phyloP scores from a whole-genome alignment of 2,329 filamentous ascomycete genomes.

The Plenodomus lindquistii region DNA sequence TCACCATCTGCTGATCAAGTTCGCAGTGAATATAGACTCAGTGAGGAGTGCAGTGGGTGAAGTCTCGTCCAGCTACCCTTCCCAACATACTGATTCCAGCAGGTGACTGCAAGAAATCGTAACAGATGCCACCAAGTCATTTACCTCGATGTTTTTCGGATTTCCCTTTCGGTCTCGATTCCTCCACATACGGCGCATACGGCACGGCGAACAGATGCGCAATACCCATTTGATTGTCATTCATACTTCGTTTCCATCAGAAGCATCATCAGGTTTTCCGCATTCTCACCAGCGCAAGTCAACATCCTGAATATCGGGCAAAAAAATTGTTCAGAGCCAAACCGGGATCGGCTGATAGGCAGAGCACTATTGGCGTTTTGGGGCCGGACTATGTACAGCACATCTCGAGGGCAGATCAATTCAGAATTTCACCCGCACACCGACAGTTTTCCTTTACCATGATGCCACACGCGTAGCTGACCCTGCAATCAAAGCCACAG shows the following conservation, averaged over 20 bases:
- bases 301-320: no score
- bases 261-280: slow-evolving; percentile 27
- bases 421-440: neutral
- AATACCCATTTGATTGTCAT: slow-evolving; percentile 37
- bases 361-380: no score
- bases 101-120: slow-evolving; percentile 39
- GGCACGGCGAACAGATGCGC: slow-evolving; percentile 27
- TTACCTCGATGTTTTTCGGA: neutral
- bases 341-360: no score
- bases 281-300: no score
- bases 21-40: slow-evolving; percentile 51
- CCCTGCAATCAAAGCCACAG: neutral
- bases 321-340: no score
- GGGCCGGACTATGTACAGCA: no score
- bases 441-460: neutral
- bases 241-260: slow-evolving; percentile 24
- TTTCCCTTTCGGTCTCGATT: slow-evolving; percentile 16
- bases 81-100: neutral
- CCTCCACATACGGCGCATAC: slow-evolving; percentile 32
- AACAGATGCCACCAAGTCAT: neutral
- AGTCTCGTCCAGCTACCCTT: neutral
- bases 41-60: slow-evolving; percentile 53
- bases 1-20: neutral
- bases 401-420: neutral
- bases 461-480: neutral